These are phyloP conservation scores for Fusarium sp. DNA, from an alignment of 2,329 filamentous ascomycete genomes.

Conservation along the genomic window DNA sequence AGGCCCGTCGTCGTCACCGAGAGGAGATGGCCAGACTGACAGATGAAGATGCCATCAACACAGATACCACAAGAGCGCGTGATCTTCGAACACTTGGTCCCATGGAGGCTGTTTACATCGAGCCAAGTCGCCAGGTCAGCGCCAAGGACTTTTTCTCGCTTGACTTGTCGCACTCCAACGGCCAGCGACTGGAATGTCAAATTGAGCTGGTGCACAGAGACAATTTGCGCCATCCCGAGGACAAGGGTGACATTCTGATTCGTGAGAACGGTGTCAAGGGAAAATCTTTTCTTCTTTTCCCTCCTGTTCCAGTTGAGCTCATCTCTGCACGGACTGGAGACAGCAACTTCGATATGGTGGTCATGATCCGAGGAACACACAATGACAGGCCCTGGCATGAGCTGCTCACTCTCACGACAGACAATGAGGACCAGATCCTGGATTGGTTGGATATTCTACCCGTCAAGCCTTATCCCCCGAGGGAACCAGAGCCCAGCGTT, in stretches of 20 bases:
- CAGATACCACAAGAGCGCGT: conserved; percentile 82
- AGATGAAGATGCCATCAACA: conserved; percentile 87
- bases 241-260: conserved; percentile 87
- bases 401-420: conserved; percentile 79
- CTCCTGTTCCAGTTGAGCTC: conserved; percentile 78
- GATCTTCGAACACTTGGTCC: conserved; percentile 82
- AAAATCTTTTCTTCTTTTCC: conserved; percentile 85
- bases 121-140: conserved; percentile 82
- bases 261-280: conserved; percentile 85
- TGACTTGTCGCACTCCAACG: conserved; percentile 86
- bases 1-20: conserved; percentile 72
- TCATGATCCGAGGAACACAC: conserved; percentile 84
- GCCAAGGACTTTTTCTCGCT: conserved; percentile 92
- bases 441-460: conserved; percentile 91
- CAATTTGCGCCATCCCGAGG: conserved; percentile 72
- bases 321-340: conserved; percentile 86
- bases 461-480: conserved; percentile 60
- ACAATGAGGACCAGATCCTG: conserved; percentile 78
- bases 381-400: conserved; percentile 83
- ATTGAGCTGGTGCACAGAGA: conserved; percentile 90
- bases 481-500: conserved; percentile 48
- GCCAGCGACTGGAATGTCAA: conserved; percentile 88
- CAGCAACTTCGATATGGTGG: conserved; percentile 74
- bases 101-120: conserved; percentile 75
- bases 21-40: conserved; percentile 77